Base-by-base conservation (phyloP, 1,284 basidiomycete genomes). In the Neotropicomus parvogracilis region DNA sequence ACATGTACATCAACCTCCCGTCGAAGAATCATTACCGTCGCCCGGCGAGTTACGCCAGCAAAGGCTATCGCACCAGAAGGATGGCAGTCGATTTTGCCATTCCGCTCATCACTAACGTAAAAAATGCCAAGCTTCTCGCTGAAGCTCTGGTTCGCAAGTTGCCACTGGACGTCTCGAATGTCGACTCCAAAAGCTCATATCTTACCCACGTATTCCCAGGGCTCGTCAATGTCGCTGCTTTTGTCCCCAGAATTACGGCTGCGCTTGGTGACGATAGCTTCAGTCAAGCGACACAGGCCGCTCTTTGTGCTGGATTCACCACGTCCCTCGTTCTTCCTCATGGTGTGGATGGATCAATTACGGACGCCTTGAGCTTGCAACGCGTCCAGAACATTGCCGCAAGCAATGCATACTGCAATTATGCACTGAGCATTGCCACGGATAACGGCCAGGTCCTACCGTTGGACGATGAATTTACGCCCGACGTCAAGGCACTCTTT, bases 21-120 rank as follows among this genome's bases (percentile, higher is more conserved):
- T 98, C 94, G 38, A 97, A 94, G 75, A 99, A 99, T 71, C 85
- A 95, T 66, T 99, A 94, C 71, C 90, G 97, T 54, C 90, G 97
- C 39, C 95, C 95, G 9, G 95, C 94, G 13, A 95, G 88, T 68
- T 99, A 98, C 68, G 85, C 93, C 48, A 97, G 93, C 67, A 95
- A 97, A 70, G 97, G 95, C 11, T 99, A 99, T 71, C 84, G 85
- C 54, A 95, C 94, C 27, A 90, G 97, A 66, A 89, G 95, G 56
- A 95, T 98, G 90, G 95, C 97, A n/a, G 95, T 99, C 55, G 95
- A 99, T 71, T 97, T 95, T 63, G 95, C 94, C 28, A 87, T 99
- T 32, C 95, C 97, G 0, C 78, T 99, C 46, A 94, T 99, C 67
- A 99, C 95, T 50, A 99, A 99, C 67, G 90, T 99, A 73, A 99